Percentiles rank a stretch among this genome's conserved stretches.
Conservation (phyloP, 768 basidiomycete genomes). For the Psilocybe sp. region DNA sequence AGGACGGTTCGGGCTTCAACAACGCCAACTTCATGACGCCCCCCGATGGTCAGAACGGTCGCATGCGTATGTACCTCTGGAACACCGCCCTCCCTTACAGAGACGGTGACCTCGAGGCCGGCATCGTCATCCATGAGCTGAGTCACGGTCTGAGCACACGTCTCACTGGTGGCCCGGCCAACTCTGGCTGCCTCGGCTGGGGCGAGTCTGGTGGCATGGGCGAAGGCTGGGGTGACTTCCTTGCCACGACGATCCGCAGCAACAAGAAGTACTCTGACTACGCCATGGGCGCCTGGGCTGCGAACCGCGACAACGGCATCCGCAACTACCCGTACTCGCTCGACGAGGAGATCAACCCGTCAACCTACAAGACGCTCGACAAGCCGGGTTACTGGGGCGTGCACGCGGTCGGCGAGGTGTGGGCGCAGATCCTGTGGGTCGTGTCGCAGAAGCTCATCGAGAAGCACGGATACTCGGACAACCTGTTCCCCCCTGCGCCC, state of each 20-base stretch:
- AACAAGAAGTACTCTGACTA: conserved; percentile 72
- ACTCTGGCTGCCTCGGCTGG: conserved; percentile 93
- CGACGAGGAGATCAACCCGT: conserved; percentile 76
- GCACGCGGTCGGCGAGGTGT: conserved; percentile 90
- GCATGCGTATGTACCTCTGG: conserved; percentile 98
- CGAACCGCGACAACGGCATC: conserved; percentile 73
- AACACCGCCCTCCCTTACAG: conserved; percentile 86
- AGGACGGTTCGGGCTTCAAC: conserved; percentile 92
- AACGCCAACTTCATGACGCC: conserved; percentile 91
- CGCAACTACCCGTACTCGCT: conserved; percentile 86
- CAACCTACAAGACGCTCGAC: conserved; percentile 92
- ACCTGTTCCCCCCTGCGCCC: conserved; percentile 79
- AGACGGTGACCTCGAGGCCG: conserved; percentile 94
- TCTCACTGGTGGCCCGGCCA: conserved; percentile 88
- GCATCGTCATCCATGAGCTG: conserved; percentile 92
- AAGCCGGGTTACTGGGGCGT: conserved; percentile 94
- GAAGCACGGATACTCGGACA: conserved; percentile 78
- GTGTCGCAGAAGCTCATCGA: conserved; percentile 69
- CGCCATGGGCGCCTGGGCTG: conserved; percentile 95
- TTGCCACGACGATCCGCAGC: conserved; percentile 86
- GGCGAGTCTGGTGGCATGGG: conserved; percentile 98
- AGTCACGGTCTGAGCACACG: conserved; percentile 91
- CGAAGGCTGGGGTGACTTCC: conserved; percentile 94
- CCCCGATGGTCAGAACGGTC: conserved; percentile 81
- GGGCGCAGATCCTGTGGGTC: conserved; percentile 90